A percentile compares a stretch with the other conserved stretches of the same genome.
phyloP scores from a whole-genome alignment of 768 basidiomycete species.

The Ramaria rubella region DNA sequence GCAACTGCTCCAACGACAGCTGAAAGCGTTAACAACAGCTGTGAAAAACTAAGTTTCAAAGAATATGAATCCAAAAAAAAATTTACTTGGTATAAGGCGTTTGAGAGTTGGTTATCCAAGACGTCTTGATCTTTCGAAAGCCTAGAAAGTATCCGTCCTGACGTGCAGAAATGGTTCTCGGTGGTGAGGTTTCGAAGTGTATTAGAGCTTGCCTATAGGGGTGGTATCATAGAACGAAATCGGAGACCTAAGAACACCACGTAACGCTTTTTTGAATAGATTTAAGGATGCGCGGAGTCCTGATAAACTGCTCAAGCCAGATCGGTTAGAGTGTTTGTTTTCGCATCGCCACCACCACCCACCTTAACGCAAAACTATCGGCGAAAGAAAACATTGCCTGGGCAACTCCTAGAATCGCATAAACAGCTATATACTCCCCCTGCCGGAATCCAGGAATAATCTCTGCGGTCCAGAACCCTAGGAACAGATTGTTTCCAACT shows the following conservation, averaged over 20 bases:
- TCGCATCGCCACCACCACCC: conserved; percentile 14
- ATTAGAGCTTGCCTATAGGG: conserved; percentile 43
- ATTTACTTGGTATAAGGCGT: conserved; percentile 41
- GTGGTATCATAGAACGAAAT: conserved; percentile 70
- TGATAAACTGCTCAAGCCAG: conserved; percentile 18
- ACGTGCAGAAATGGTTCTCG: background rate
- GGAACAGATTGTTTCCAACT: conserved; percentile 60
- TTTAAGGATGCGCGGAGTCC: conserved; percentile 32
- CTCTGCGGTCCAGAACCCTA: conserved; percentile 65
- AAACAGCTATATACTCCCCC: conserved; percentile 60
- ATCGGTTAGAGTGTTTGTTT: background rate
- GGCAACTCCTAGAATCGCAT: conserved; percentile 40
- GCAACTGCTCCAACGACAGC: conserved; percentile 49
- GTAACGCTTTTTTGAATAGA: conserved; percentile 52
- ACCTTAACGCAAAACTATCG: conserved; percentile 46
- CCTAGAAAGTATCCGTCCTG: conserved; percentile 51
- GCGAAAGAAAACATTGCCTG: conserved; percentile 47
- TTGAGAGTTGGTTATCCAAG: conserved; percentile 44
- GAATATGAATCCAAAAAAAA: conserved; percentile 11
- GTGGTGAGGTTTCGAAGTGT: background rate
- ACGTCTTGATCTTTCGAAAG: conserved; percentile 59
- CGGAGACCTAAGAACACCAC: conserved; percentile 52
- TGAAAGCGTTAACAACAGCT: conserved; percentile 37
- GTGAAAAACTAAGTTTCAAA: conserved; percentile 18
- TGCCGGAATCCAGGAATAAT: conserved; percentile 51